Conservation (phyloP, 768 basidiomycete species). For the Mrakia hoshinonis region DNA sequence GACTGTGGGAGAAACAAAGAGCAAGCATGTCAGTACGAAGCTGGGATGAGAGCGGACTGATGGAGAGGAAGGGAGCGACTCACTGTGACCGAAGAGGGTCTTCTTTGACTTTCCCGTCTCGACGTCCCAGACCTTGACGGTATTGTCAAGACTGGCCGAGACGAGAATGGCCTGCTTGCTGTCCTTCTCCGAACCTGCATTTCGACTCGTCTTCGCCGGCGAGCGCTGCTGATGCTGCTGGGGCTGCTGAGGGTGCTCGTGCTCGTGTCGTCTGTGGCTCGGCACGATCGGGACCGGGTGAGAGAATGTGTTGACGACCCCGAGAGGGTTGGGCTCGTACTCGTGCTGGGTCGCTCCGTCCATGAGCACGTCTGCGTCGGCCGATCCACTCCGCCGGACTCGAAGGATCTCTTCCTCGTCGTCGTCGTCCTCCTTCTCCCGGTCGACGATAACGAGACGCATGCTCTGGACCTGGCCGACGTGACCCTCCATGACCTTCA, state of each 20-base stretch:
- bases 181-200: constrained; percentile 7
- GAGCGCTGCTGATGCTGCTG: neutral
- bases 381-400: constrained; percentile 21
- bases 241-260: neutral
- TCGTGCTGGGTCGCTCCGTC: constrained; percentile 11
- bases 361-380: constrained; percentile 8
- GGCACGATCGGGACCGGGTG: constrained; percentile 15
- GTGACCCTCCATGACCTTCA: constrained; percentile 78
- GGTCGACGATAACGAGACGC: constrained; percentile 59
- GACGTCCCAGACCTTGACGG: constrained; percentile 92
- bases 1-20: constrained; percentile 38
- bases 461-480: constrained; percentile 91
- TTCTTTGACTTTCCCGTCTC: constrained; percentile 65
- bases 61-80: neutral
- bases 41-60: neutral
- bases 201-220: neutral
- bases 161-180: constrained; percentile 53
- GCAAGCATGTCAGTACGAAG: neutral
- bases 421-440: constrained; percentile 38
- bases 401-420: constrained; percentile 39
- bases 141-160: constrained; percentile 87
- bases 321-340: constrained; percentile 29
- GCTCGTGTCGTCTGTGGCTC: constrained; percentile 22
- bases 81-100: constrained; percentile 68
- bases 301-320: constrained; percentile 31